Percentiles rank a stretch among this genome's conserved stretches.
Evolutionary conservation across 495 filamentous ascomycete species (phyloP).

Genomic region (Tuber melanosporum): DNA sequence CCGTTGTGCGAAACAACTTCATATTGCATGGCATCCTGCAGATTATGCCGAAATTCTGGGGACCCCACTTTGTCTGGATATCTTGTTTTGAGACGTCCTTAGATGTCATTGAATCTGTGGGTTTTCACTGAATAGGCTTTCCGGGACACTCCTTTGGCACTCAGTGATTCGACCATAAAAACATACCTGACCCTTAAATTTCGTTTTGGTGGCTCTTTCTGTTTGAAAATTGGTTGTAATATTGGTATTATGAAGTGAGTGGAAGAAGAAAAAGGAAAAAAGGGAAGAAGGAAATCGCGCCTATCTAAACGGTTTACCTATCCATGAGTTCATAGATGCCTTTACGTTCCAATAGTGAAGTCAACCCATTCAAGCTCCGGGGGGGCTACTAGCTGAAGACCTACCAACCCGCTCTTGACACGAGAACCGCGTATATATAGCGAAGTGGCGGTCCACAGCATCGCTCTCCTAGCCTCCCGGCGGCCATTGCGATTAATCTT

Average conservation of each 20-base stretch:
- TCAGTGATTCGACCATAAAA: neutral
- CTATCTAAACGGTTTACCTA: neutral
- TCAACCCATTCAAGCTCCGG: neutral
- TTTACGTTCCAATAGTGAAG: neutral
- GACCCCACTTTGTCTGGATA: slow-evolving; percentile 36
- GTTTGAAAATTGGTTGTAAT: neutral
- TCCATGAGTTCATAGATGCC: neutral
- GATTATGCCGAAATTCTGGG: slow-evolving; percentile 30
- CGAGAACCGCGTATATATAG: slow-evolving; percentile 30
- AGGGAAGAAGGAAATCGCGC: neutral
- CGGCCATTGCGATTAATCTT: slow-evolving; percentile 4
- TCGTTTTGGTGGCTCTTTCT: neutral
- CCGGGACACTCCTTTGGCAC: neutral
- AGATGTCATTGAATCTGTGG: slow-evolving; percentile 12
- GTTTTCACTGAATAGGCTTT: neutral
- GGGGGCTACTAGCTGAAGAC: neutral
- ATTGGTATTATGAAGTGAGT: neutral
- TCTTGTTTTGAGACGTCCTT: slow-evolving; percentile 35
- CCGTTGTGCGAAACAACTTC: slow-evolving; percentile 12
- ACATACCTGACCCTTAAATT: neutral
- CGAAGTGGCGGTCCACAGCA: neutral
- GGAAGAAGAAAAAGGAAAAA: neutral
- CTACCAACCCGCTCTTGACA: slow-evolving; percentile 37
- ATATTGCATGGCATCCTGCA: slow-evolving; percentile 29
- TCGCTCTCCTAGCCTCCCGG: neutral